These are phyloP conservation scores for Cryptosporidium muris DNA, from an alignment of 169 alveolate species.

Conservation along the genomic window DNA sequence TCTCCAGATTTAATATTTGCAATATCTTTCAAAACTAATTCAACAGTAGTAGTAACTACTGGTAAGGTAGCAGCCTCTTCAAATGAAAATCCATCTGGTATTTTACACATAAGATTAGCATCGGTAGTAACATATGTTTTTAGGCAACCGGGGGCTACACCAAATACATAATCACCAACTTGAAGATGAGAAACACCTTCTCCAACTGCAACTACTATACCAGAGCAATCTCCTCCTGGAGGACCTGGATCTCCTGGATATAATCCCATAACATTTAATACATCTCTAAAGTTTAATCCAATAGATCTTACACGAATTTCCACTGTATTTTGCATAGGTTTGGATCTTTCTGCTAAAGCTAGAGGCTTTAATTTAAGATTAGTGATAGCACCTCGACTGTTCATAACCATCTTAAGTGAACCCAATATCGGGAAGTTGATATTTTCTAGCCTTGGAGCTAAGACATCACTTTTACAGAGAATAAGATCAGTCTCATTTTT, in stretches of 20 bases:
- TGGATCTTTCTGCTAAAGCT: neutral
- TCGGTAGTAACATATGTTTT: conserved; percentile 60
- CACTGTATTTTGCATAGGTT: neutral
- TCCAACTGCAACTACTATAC: conserved; percentile 75
- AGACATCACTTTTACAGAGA: no score
- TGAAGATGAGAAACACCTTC: conserved; percentile 33
- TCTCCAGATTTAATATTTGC: conserved; percentile 14
- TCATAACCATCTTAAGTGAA: no score
- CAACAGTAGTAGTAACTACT: conserved; percentile 76
- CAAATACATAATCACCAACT: conserved; percentile 74
- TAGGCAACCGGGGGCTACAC: conserved; percentile 77
- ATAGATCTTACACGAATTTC: conserved; percentile 72
- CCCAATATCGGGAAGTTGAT: no score
- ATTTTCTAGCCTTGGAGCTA: no score
- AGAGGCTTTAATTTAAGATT: conserved; percentile 9
- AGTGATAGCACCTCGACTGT: conserved; percentile 54
- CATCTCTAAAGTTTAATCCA: conserved; percentile 78
- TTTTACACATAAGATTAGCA: conserved; percentile 40
- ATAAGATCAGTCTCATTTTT: no score
- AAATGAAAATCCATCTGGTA: conserved; percentile 71
- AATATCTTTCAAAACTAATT: conserved; percentile 50
- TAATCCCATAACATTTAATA: conserved; percentile 76
- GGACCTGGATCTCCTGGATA: conserved; percentile 84
- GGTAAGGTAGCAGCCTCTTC: conserved; percentile 78
- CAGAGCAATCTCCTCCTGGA: conserved; percentile 78